Base-by-base conservation (phyloP, 1,139 yeast genomes). In the Candida sanyaensis region DNA sequence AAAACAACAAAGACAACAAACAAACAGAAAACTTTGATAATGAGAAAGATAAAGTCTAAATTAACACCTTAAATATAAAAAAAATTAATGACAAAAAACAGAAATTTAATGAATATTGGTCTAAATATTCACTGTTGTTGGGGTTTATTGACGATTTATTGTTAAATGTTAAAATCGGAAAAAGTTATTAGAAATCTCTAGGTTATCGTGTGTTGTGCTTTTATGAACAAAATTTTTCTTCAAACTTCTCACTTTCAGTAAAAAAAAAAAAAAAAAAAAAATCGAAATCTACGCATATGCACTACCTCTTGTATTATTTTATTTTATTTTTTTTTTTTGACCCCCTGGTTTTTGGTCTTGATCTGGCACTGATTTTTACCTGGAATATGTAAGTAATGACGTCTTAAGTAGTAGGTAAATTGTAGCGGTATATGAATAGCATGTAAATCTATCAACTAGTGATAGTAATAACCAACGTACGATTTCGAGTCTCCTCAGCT, bases 151-250 rank as follows among this genome's bases (percentile, higher is more conserved):
- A 17, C 21, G 3, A 17, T 17, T 17, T 17, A 17, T 17, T 17
- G 21, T 17, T 17, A 17, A 17, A 17, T 17, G 21, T 17, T 17
- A 17, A 17, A 17, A 17, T 17, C 21, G 21, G 21, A 17, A 17
- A n/a, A 17, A 17, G 21, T 17, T 17, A 17, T 2, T 17, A 17
- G 21, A 17, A 17, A 38, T 27, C 32, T 38, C 27, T 38, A 24
- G 30, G 38, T 40, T 40, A 40, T 40, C 37, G 42, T 40, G 42
- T 40, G 37, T 41, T 41, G 43, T 41, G 37, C 26, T 41, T 41
- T 32, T 26, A 24, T 31, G 37, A 41, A 31, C 37, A 32, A 32
- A 32, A n/a, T 32, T 41, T 41, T 36, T 36, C 29, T 36, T 36
- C 38, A 36, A 36, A 36, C 13, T 36, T 36, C 38, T 36, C 38